Evolutionary conservation across 805 yeast species (phyloP), one percentile per base, ranked within the genome.

Genomic region (Lipomyces spencermartinsiae): DNA sequence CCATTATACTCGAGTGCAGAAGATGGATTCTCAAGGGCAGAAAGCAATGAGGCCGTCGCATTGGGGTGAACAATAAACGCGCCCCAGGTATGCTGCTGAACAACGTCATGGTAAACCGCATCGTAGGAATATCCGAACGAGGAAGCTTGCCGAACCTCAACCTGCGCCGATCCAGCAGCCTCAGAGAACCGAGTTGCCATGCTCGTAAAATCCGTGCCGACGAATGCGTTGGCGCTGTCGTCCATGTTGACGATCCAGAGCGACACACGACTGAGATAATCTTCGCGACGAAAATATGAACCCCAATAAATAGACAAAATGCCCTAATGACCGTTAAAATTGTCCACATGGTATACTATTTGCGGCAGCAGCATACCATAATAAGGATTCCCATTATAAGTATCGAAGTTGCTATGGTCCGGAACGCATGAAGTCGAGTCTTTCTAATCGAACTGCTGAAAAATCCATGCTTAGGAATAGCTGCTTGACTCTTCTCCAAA

Each of bases 51-150:
- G 33, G 73, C 72, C 5, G 88, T 80, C 0, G 89, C 86, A 72
- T 85, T 83, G n/a, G 82, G 77, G n/a, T 76, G 73, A 39, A 89
- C 84, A 71, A 86, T 84, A 46, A 88, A 78, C 0, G 89, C 85
- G 34, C 84, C 83, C 94, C 94, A 90, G 73, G 83, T 88, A n/a
- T 83, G 73, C 76, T 87, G 85, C 61, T 84, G 83, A 72, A 84
- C 86, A 2, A 90, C 82, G 63, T 78, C 78, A 43, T 82, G 72
- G 54, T 76, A 46, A 25, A 88, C 75, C 70, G 84, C 84, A 2
- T 80, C 80, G 51, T 76, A 78, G 7, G 81, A 62, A 29, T 54
- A 35, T 22, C 25, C 58, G 8, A 80, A 75, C 60, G 69, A 74
- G 29, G 82, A 63, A 2, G 72, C 71, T 86, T 87, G 14, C 19